Evolutionary conservation across 805 yeast species (phyloP).

Genomic region (Ogataea pilisensis): DNA sequence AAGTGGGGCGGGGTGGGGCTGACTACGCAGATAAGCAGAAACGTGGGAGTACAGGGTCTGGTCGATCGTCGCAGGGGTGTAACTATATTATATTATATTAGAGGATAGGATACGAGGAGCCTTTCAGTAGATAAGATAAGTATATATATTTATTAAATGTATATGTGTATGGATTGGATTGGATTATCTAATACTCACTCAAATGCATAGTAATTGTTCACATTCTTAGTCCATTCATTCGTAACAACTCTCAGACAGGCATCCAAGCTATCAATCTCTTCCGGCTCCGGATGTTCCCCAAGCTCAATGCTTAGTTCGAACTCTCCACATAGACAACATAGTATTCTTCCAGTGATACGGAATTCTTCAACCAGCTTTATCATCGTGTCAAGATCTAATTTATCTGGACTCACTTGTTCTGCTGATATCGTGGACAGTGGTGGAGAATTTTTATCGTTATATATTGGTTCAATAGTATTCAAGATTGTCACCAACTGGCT

Average conservation of each 20-base stretch:
- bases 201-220: constrained; percentile 32
- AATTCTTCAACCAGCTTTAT: constrained; percentile 23
- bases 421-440: constrained; percentile 2
- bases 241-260: constrained; percentile 10
- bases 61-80: too few relatives aligned
- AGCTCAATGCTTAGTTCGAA: constrained; percentile 20
- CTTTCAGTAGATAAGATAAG: too few relatives aligned
- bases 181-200: too few relatives aligned
- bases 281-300: background rate
- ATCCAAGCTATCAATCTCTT: constrained; percentile 3
- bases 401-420: background rate
- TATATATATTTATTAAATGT: too few relatives aligned
- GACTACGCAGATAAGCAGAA: too few relatives aligned
- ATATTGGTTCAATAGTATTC: constrained; percentile 10
- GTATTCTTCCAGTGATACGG: constrained; percentile 32
- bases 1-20: too few relatives aligned
- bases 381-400: constrained; percentile 19
- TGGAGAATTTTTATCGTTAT: constrained; percentile 8
- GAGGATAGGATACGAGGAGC: too few relatives aligned
- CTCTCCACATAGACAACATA: constrained; percentile 33
- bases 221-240: constrained; percentile 22
- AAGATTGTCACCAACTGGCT: constrained; percentile 9
- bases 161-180: too few relatives aligned
- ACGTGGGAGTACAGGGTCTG: too few relatives aligned
- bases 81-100: too few relatives aligned